These are phyloP conservation scores for Ceratocystiopsis brevicomis DNA, from an alignment of 2,329 filamentous ascomycete species.

Conservation along the genomic window DNA sequence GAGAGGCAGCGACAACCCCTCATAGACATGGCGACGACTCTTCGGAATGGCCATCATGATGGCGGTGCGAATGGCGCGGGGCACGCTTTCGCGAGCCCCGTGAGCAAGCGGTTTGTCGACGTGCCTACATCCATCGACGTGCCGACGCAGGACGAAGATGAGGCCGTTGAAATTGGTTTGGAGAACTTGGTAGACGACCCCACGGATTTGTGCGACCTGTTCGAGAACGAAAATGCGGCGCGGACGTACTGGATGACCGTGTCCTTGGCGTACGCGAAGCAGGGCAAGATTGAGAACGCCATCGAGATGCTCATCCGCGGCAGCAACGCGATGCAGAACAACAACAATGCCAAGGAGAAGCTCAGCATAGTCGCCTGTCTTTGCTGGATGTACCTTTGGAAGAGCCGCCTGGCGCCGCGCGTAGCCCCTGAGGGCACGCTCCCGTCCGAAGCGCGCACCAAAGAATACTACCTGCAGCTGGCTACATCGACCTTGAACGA, in stretches of 20 bases:
- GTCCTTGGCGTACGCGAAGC: constrained; percentile 87
- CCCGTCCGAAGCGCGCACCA: constrained; percentile 62
- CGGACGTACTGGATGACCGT: constrained; percentile 98
- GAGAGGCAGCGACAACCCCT: no score
- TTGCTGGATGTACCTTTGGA: constrained; percentile 82
- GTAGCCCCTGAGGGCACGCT: constrained; percentile 41
- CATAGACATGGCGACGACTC: constrained; percentile 20
- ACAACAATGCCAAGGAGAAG: constrained; percentile 59
- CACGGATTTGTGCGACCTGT: constrained; percentile 81
- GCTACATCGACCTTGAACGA: constrained; percentile 90
- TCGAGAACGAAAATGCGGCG: constrained; percentile 83
- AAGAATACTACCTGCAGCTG: constrained; percentile 78
- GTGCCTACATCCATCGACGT: constrained; percentile 48
- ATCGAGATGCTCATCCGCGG: constrained; percentile 59
- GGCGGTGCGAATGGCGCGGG: constrained; percentile 21
- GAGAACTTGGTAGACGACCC: constrained; percentile 83
- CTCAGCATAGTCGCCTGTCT: constrained; percentile 68
- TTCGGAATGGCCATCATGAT: constrained; percentile 25
- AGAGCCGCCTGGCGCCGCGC: constrained; percentile 61
- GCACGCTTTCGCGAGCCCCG: constrained; percentile 16
- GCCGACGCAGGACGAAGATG: constrained; percentile 46
- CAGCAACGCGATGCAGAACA: constrained; percentile 47
- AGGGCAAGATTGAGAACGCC: constrained; percentile 75
- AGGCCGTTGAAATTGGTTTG: constrained; percentile 81
- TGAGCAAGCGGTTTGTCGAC: constrained; percentile 41